phyloP scores from a whole-genome alignment of 2,329 filamentous ascomycete species.

The Fusarium mundagurra region DNA sequence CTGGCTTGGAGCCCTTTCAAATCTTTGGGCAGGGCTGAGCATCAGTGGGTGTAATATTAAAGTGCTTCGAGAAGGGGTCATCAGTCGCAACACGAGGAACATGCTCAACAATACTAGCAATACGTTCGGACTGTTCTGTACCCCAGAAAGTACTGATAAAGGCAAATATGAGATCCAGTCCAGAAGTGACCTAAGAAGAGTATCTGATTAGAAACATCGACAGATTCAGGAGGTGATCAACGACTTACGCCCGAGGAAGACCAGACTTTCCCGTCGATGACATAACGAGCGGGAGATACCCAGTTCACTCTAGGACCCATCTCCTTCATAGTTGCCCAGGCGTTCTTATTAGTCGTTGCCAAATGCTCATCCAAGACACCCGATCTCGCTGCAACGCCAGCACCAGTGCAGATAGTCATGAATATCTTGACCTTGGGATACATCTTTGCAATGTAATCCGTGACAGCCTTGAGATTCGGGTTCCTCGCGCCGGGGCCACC shows the following conservation, averaged over 20 bases:
- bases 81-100: constrained; percentile 43
- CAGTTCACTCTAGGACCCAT: constrained; percentile 65
- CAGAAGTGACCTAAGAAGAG: constrained; percentile 46
- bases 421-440: constrained; percentile 63
- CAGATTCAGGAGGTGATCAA: background rate
- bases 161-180: constrained; percentile 50
- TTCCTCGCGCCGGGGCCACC: constrained; percentile 64
- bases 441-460: constrained; percentile 48
- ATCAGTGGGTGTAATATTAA: constrained; percentile 37
- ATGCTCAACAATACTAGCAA: constrained; percentile 66
- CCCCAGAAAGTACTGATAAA: constrained; percentile 59
- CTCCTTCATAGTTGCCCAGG: constrained; percentile 59
- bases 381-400: constrained; percentile 64
- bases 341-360: constrained; percentile 74
- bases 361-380: constrained; percentile 68
- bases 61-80: constrained; percentile 44
- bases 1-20: background rate
- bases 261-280: constrained; percentile 73
- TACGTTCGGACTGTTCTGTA: constrained; percentile 53
- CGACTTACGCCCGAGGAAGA: constrained; percentile 65
- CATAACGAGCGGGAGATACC: constrained; percentile 71
- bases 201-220: background rate
- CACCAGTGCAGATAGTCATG: constrained; percentile 74
- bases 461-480: constrained; percentile 50
- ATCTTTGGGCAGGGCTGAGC: constrained; percentile 28